These are phyloP conservation scores for Collybia sordida DNA, from an alignment of 768 basidiomycete genomes.

Conservation along the genomic window DNA sequence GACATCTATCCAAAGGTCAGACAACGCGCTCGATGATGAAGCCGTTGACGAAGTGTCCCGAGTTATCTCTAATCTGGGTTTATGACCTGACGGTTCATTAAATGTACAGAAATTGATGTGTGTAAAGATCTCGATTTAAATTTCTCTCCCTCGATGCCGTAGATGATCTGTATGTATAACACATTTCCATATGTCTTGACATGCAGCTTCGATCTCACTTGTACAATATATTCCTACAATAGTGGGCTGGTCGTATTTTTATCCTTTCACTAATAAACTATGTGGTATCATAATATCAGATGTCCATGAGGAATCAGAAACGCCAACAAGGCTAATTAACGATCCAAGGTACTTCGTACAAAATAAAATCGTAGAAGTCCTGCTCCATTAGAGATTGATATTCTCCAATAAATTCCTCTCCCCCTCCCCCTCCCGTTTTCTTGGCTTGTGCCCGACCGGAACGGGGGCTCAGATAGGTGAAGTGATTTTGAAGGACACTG, in stretches of 20 bases:
- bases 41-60: constrained; percentile 70
- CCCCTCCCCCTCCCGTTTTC: constrained; percentile 25
- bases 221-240: constrained; percentile 45
- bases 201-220: constrained; percentile 43
- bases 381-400: constrained; percentile 93
- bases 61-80: constrained; percentile 74
- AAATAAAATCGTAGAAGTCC: constrained; percentile 93
- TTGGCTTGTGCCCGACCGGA: constrained; percentile 50
- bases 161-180: constrained; percentile 22
- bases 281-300: constrained; percentile 31
- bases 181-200: constrained; percentile 19
- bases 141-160: constrained; percentile 12
- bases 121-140: constrained; percentile 17
- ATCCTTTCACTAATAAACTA: constrained; percentile 57
- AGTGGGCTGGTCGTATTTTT: constrained; percentile 62
- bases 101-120: constrained; percentile 20
- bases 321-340: constrained; percentile 40
- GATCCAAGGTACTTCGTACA: constrained; percentile 94
- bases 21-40: constrained; percentile 51
- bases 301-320: constrained; percentile 14
- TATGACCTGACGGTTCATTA: constrained; percentile 34
- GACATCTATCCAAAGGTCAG: constrained; percentile 40
- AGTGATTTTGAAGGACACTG: constrained; percentile 68
- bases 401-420: constrained; percentile 83
- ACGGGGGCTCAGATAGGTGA: constrained; percentile 77